Base-by-base conservation (phyloP, 495 filamentous ascomycete species). In the Tuber umbilicatum region DNA sequence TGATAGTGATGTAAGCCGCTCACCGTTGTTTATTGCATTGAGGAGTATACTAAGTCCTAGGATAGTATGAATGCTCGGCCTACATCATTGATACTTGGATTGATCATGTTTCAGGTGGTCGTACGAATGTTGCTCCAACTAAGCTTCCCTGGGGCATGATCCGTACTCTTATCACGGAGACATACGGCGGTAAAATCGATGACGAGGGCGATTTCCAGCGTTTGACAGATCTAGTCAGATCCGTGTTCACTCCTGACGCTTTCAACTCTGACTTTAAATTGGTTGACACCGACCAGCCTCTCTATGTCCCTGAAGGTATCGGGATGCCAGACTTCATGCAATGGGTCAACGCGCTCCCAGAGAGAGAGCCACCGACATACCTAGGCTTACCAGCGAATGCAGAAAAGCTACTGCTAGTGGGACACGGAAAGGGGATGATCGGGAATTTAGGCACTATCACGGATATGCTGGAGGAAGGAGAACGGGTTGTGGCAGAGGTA, bases 61-160 rank as follows among this genome's bases (percentile, higher is more conserved):
- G 73, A 77, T 80, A 97, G 93, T 98, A 98, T 83, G 94, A 99
- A 86, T 98, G 95, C 85, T 97, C 91, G 23, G 93, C 93, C 72
- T 93, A 91, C 84, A 94, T 99, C 71, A 95, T 99, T 74, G 96
- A 99, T 83, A 91, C 91, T 71, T 99, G 96, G 95, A 87, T 97
- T 73, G 93, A 97, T 76, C 84, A 87, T 1, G 89, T 93, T 35
- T 92, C 94, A 7, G 87, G 89, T 74, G 92, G 90, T 71, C 90
- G 95, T 69, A 93, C 93, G 50, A 99, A 99, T 83, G 89, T 98
- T 71, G 92, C 94, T 9, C 95, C 95, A 27, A 87, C 89, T 74
- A 97, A 97, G 81, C 92, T 99, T 17, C 96, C 95, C 12, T 99
- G 95, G 95, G 92, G 95, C 42, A 94, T 99, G 90, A 91, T 99